Conservation (phyloP, 345 rosid species). For the Eucalyptus brandiana region DNA sequence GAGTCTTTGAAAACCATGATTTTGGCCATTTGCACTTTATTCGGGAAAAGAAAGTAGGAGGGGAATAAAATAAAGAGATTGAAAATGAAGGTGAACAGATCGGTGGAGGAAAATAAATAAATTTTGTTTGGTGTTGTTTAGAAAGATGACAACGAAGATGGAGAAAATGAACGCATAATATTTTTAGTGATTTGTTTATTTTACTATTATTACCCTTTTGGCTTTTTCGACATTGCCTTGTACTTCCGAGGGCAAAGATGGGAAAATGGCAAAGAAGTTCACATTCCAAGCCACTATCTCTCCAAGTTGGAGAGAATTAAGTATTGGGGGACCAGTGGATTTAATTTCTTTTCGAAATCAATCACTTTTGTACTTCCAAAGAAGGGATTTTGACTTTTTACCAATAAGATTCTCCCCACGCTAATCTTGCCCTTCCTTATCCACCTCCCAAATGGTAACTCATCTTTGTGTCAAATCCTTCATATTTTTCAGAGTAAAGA, state of each 20-base stretch:
- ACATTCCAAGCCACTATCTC: background rate
- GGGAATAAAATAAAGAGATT: background rate
- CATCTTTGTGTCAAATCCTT: background rate
- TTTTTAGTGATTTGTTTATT: background rate
- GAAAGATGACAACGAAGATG: background rate
- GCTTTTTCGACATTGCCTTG: background rate
- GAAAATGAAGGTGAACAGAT: background rate
- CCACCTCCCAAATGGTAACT: background rate
- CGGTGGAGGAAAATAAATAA: background rate
- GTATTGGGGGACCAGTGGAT: background rate
- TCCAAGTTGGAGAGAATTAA: background rate
- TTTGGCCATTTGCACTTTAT: background rate
- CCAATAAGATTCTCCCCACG: background rate
- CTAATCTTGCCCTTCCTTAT: background rate
- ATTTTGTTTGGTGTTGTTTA: background rate
- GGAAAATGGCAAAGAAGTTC: background rate
- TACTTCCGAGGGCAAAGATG: background rate
- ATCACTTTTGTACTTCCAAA: background rate
- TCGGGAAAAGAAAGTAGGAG: background rate
- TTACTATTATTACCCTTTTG: background rate
- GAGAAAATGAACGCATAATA: background rate
- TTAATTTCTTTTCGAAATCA: background rate
- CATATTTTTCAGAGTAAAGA: background rate
- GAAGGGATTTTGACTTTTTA: background rate
- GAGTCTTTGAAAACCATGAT: background rate